Evolutionary conservation across 371 early-diverging fungal species (phyloP).

Genomic region (Mortierella sp.): DNA sequence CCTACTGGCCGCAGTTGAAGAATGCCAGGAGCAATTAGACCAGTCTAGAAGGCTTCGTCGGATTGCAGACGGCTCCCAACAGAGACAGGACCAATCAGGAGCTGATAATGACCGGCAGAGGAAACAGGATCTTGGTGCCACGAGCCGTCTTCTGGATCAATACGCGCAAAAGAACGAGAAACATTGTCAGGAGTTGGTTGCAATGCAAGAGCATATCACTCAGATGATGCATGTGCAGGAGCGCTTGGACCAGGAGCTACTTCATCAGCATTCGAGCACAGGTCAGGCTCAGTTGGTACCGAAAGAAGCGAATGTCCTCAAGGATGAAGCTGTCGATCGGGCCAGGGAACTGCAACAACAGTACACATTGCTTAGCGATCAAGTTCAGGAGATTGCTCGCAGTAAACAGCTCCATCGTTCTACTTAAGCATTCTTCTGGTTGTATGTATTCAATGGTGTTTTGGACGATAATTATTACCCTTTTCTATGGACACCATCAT

Average conservation of each 20-base stretch:
- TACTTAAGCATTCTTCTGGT: too few relatives aligned
- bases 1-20: constrained; percentile 26
- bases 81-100: background rate
- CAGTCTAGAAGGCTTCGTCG: constrained; percentile 12
- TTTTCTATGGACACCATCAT: too few relatives aligned
- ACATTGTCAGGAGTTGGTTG: constrained; percentile 1
- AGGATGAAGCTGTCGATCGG: constrained; percentile 16
- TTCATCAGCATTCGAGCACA: constrained; percentile 34
- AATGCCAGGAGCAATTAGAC: constrained; percentile 7
- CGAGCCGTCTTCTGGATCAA: background rate
- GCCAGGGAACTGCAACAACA: constrained; percentile 14
- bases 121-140: background rate
- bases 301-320: constrained; percentile 8
- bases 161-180: background rate
- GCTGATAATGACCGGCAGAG: background rate
- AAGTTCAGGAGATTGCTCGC: constrained; percentile 4
- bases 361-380: constrained; percentile 8
- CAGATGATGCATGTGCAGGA: constrained; percentile 11
- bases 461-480: too few relatives aligned
- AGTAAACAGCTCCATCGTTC: background rate
- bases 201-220: constrained; percentile 13
- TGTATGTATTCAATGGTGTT: too few relatives aligned
- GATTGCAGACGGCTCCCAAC: background rate
- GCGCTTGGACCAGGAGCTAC: constrained; percentile 4
- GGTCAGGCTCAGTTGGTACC: constrained; percentile 24